Evolutionary conservation across 345 rosid genomes (phyloP), one percentile per base, ranked within the genome.

Genomic region (Populus ilicifolia): DNA sequence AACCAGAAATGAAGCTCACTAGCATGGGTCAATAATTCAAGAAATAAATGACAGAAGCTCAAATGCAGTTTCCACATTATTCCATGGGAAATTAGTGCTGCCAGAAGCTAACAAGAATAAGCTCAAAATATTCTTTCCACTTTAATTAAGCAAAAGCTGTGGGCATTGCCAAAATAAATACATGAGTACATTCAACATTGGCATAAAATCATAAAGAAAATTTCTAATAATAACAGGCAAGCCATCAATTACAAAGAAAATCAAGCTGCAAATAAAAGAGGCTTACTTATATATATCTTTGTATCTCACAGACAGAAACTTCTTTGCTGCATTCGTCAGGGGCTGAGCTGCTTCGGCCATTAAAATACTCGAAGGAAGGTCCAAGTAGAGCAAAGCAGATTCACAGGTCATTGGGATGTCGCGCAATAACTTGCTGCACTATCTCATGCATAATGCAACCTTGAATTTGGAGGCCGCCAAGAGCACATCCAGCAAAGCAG

Each of bases 371-470:
- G 88, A 86, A 71, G 98, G 97, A 84, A 92, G 92, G 74, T 88
- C 91, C 85, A 94, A 80, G 79, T 90, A 86, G n/a, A 89, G 88
- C 86, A 91, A 85, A 25, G 97, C 93, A 79, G 89, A 89, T 35
- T 91, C 94, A 72, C 86, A 75, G 72, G 93, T 90, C 97, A 94
- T 94, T 2, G 95, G 88, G 82, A 84, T 70, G 78, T 83, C 82
- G 25, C 89, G 84, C 84, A 94, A 77, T 76, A 88, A 77, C 83
- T 77, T 84, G 80, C 91, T 89, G 80, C 97, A 93, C 72, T 89
- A 83, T 83, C 94, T 87, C 93, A 94, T 89, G 81, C 97, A 94
- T 16, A 95, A 93, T 25, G 90, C 88, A 75, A 93, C 98, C 88
- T 91, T 88, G 75, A 89, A 93, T 83, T 94, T 94, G 81, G 91